These are phyloP conservation scores for Penicillium bialowiezense DNA, from an alignment of 495 filamentous ascomycete genomes.

Conservation along the genomic window DNA sequence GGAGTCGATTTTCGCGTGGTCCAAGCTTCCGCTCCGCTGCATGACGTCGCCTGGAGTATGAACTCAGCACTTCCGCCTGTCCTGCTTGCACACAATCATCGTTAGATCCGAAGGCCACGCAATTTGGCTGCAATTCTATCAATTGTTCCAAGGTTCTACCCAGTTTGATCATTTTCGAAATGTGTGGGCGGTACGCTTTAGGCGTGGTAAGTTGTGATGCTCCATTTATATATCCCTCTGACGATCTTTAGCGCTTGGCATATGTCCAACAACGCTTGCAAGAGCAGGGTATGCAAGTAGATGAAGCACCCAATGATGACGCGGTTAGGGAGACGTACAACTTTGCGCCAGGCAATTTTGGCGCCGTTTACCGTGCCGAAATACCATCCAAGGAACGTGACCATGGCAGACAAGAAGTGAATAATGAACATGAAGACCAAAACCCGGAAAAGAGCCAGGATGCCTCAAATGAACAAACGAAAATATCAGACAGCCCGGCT, in stretches of 20 bases:
- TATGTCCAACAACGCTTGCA: slow-evolving; percentile 68
- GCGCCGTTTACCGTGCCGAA: slow-evolving; percentile 83
- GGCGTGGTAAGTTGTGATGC: slow-evolving; percentile 58
- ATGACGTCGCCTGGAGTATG: slow-evolving; percentile 26
- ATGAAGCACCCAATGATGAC: slow-evolving; percentile 73
- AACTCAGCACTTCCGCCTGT: background rate
- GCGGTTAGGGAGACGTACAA: slow-evolving; percentile 82
- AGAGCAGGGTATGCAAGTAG: slow-evolving; percentile 71
- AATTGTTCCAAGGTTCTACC: no score
- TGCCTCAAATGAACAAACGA: background rate
- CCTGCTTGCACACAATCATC: background rate
- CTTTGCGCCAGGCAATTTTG: slow-evolving; percentile 84
- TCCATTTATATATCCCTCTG: slow-evolving; percentile 8
- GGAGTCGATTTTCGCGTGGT: slow-evolving; percentile 23
- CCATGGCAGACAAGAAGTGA: slow-evolving; percentile 26
- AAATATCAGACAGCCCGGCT: slow-evolving; percentile 11
- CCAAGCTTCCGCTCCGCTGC: slow-evolving; percentile 28
- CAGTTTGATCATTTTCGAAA: slow-evolving; percentile 32
- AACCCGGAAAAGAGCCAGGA: background rate
- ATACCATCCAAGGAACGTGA: slow-evolving; percentile 48
- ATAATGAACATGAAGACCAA: slow-evolving; percentile 8
- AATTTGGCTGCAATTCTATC: no score
- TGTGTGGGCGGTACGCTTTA: slow-evolving; percentile 88
- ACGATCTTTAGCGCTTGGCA: slow-evolving; percentile 50
- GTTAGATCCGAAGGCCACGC: background rate